Base-by-base conservation (phyloP, 352 stramenopile genomes). In the Globisporangium echinulatum region DNA sequence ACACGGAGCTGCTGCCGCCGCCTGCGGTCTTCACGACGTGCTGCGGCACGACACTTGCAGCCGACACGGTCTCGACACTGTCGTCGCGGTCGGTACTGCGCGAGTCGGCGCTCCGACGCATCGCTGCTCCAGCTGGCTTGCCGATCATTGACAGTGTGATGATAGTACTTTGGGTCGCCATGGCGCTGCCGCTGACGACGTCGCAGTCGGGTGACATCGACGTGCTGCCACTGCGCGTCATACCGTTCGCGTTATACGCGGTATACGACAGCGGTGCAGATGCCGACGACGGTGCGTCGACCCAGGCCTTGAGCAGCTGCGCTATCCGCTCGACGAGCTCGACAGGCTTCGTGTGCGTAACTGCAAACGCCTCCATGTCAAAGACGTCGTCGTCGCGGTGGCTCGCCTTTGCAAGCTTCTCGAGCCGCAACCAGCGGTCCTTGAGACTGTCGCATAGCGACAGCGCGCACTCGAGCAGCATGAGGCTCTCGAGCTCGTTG, bases 401-500 rank as follows among this genome's bases (percentile, higher is more conserved):
- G 19, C 39, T 39, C 56, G 60, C 51, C 44, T 79, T 85, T 7
- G 69, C 61, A 4, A 73, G 66, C n/a, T 77, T 84, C 52, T 90
- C 76, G 14, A 85, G 59, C 8, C 78, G 76, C n/a, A 61, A 13
- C 82, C 82, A 92, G 5, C 78, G 69, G 3, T 90, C 79, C 60
- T 87, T 85, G 1, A 92, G 61, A 15, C 64, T 72, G 11, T 82
- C 62, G 38, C 66, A 77, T 47, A 92, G 79, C 0, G 68, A 74
- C 19, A 86, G 50, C 15, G 74, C 78, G 48, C 79, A 92, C 47
- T 88, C 69, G 13, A 88, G 55, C 4, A 92, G 61, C 60, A 80
- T 77, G 4, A 72, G 54, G 11, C 60, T 58, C 59, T 92, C 78
- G 5, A 58, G 58, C 40, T 72, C 62, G 61, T 84, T 85, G 6